Evolutionary conservation across 2,329 filamentous ascomycete species (phyloP).

Genomic region (Aspergillus floridensis): DNA sequence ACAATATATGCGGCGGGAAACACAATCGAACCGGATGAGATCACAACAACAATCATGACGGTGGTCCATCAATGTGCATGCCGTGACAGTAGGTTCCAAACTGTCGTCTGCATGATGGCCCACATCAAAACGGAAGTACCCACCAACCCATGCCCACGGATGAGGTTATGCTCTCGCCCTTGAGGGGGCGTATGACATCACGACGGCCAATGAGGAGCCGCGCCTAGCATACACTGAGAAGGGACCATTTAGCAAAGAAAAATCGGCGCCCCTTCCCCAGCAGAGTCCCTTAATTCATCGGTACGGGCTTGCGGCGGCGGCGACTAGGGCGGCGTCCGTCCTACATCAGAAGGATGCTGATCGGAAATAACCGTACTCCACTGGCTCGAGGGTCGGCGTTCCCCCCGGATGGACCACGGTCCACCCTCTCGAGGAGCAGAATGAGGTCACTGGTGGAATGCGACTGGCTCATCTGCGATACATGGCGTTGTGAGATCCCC

Average conservation of each 20-base stretch:
- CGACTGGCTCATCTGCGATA: slow-evolving; percentile 8
- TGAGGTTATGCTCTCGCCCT: not conserved
- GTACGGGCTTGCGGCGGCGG: not conserved
- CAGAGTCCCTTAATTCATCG: not conserved
- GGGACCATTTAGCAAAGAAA: not conserved
- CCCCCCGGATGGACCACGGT: slow-evolving; percentile 13
- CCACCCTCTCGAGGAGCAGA: slow-evolving; percentile 8
- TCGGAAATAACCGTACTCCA: slow-evolving; percentile 16
- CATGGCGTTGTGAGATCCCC: slow-evolving; percentile 10
- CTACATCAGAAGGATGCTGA: slow-evolving; percentile 9
- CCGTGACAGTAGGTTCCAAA: not conserved
- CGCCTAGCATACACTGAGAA: not conserved
- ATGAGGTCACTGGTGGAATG: slow-evolving; percentile 21
- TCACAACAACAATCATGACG: slow-evolving; percentile 10
- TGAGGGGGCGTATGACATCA: slow-evolving; percentile 15
- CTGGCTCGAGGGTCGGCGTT: slow-evolving; percentile 12
- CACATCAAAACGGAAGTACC: not conserved
- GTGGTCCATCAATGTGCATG: not conserved
- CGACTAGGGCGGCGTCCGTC: not conserved
- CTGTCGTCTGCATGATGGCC: not conserved
- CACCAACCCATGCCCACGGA: not conserved
- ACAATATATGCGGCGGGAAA: not conserved
- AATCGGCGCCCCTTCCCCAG: slow-evolving; percentile 3
- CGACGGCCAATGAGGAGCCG: not conserved
- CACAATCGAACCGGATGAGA: slow-evolving; percentile 11